Base-by-base conservation (phyloP, 2,329 filamentous ascomycete species). In the Ploettnerulaceae sp. region DNA sequence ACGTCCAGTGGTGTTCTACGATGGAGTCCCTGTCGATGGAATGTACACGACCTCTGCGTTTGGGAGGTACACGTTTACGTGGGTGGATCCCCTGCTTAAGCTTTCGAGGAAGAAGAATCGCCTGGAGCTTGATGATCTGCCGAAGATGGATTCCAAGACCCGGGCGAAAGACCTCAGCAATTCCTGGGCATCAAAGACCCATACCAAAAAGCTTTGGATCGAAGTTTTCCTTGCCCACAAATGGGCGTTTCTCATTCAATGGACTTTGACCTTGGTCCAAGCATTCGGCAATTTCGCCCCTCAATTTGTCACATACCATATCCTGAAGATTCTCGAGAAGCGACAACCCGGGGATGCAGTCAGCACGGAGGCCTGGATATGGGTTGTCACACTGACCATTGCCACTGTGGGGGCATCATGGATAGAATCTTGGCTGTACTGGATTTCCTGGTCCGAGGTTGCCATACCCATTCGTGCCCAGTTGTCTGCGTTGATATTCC, bases 401-500 rank as follows among this genome's bases (percentile, higher is more conserved):
- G 69, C 76, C 18, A 79, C 82, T 15, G 63, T 86, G 15, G 61
- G 26, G 54, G 45, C 63, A 0, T 63, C 73, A 15, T 83, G 77
- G 69, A 64, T 84, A 24, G 83, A 88, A 57, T 70, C 76, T 1
- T 82, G 77, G 70, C 64, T 84, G 12, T 81, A 77, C 57, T 89
- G 83, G 82, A 67, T 83, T 37, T 78, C 77, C 0, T 82, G 76
- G 64, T 73, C 76, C 1, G 74, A 79, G 41, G 62, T 90, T 8
- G 73, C 74, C 35, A 71, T 88, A 18, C 82, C 84, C 0, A 69
- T 90, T 12, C 79, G 84, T 41, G 75, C 80, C 21, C 82, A 89
- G 57, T 68, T 93, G 2, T 80, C 83, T 1, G 76, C 84, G 0
- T 71, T 89, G 6, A 76, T 91, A 12, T 91, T 90, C 57, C 77